phyloP scores from a whole-genome alignment of 2,329 filamentous ascomycete species.

The Trichoderma oligosporum region DNA sequence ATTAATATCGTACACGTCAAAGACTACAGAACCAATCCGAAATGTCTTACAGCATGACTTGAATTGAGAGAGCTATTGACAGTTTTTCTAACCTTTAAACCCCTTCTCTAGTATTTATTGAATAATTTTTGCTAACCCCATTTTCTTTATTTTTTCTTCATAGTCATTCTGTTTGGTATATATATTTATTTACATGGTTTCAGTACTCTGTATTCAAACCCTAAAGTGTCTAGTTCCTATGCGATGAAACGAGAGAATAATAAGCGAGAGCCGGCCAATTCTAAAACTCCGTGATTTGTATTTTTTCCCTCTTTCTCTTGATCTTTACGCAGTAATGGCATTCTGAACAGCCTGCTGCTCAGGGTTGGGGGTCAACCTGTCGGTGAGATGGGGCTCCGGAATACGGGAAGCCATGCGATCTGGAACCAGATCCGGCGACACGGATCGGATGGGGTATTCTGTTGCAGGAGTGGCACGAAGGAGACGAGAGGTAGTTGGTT shows the following conservation, averaged over 20 bases:
- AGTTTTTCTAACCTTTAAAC: too few species aligned
- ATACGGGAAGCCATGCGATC: conserved; percentile 60
- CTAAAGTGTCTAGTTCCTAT: conserved; percentile 4
- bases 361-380: conserved; percentile 47
- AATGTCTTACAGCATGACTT: too few species aligned
- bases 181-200: conserved; percentile 4
- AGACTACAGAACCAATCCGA: neutral
- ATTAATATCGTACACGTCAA: neutral
- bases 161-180: conserved; percentile 11
- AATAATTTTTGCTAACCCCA: neutral
- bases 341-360: conserved; percentile 38
- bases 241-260: conserved; percentile 15
- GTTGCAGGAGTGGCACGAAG: conserved; percentile 52
- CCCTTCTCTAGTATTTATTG: neutral
- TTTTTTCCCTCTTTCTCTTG: neutral
- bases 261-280: conserved; percentile 16
- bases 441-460: conserved; percentile 53
- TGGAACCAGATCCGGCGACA: conserved; percentile 58
- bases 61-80: too few species aligned
- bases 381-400: conserved; percentile 44
- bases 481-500: conserved; percentile 54
- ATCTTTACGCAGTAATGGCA: conserved; percentile 22
- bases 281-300: conserved; percentile 14
- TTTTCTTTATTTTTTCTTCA: conserved; percentile 3
- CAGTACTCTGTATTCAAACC: conserved; percentile 6